Base-by-base conservation (phyloP, 2,329 filamentous ascomycete species). In the Fusarium nisikadoi region DNA sequence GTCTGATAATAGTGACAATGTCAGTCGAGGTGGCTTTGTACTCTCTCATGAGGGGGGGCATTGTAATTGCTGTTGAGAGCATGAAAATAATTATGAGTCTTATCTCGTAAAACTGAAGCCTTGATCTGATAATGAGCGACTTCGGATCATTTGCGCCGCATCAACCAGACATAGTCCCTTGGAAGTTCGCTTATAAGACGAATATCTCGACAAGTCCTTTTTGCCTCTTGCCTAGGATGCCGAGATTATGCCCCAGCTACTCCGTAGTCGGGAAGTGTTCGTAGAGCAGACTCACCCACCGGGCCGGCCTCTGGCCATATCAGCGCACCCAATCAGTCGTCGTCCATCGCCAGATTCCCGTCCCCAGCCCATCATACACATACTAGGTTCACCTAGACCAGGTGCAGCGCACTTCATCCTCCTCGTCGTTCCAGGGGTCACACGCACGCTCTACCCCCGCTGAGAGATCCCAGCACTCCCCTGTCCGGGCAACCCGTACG, bases 11-110 rank as follows among this genome's bases (percentile, higher is more conserved):
- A 38, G 35, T 45, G 27, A 47, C 27, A 45, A 53, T 46, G 38
- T 73, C 65, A 72, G 70, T 70, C 65, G 70, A 73, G 65, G 56
- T 39, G 65, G 43, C 46, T 67, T 65, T 66, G 60, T 38, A 55
- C n/a, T 23, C 33, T 23, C 13, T n/a, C 16, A 25, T 39, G 17
- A 60, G 41, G 17, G 39, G 66, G n/a, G n/a, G 6, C n/a, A 36
- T 36, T 35, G 6, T 16, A 35, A 27, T 27, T 60, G 23, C 23
- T 16, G 7, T 23, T 27, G 57, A 11, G 20, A 66, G 29, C 20
- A 35, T 29, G 16, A 27, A 16, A 45, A 47, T 39, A 36, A n/a
- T 25, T 20, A 43, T 33, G 27, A 53, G 25, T 20, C 27, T 31
- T n/a, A 17, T 55, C 27, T 41, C n/a, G 14, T 11, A 31, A 33